A percentile compares a stretch with the other conserved stretches of the same genome.
Conservation (phyloP, 139 green algal genomes). For the Chlamydomonas schloesseri region DNA sequence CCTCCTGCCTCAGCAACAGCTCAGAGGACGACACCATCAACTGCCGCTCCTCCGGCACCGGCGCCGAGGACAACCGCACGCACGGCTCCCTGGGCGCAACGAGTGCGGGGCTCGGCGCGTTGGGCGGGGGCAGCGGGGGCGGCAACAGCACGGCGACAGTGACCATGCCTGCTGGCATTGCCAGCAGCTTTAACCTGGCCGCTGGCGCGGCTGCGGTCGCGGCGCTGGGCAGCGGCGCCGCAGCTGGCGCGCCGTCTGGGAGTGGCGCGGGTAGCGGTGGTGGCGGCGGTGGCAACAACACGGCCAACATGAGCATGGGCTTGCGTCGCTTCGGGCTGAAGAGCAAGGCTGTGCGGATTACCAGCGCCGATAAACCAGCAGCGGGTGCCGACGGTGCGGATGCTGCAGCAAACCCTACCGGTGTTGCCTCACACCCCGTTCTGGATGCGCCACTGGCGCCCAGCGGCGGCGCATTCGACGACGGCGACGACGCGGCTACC, state of each 20-base stretch:
- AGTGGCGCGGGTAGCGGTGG: background rate
- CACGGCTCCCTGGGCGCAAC: background rate
- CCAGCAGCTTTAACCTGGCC: conserved; percentile 26
- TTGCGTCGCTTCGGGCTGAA: conserved; percentile 60
- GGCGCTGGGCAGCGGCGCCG: background rate
- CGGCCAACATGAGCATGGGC: conserved; percentile 38
- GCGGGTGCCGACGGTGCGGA: background rate
- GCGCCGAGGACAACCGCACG: conserved; percentile 3
- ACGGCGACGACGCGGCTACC: background rate
- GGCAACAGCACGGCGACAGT: conserved; percentile 24
- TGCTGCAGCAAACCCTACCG: background rate
- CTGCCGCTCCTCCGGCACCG: background rate
- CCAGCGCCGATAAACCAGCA: background rate
- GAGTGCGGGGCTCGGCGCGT: too few species aligned
- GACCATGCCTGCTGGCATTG: conserved; percentile 4
- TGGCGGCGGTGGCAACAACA: conserved; percentile 22
- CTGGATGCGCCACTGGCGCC: background rate
- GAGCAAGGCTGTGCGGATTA: conserved; percentile 54
- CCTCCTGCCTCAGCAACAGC: conserved; percentile 9
- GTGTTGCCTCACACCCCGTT: background rate
- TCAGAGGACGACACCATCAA: conserved; percentile 50
- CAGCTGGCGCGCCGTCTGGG: background rate
- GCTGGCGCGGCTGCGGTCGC: conserved; percentile 33
- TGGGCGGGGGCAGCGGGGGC: background rate
- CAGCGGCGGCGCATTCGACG: background rate